Conservation (phyloP, 2,329 filamentous ascomycete species). For the Trichophyton schoenleinii region DNA sequence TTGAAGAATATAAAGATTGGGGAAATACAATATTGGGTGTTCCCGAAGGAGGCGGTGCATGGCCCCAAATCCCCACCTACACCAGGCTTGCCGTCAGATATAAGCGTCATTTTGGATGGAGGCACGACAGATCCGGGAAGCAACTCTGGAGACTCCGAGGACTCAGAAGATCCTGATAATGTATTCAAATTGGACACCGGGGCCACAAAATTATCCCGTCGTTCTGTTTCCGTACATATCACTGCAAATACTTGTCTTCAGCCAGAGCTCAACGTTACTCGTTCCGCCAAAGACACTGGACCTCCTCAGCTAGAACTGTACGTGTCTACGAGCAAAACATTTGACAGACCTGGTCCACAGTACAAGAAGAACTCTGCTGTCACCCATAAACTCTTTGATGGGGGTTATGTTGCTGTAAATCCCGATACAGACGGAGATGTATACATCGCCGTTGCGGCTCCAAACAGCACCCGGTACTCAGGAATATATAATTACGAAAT, state of each 20-base stretch:
- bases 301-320: conserved; percentile 68
- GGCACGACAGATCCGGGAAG: conserved; percentile 6
- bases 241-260: conserved; percentile 79
- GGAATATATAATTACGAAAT: conserved; percentile 70
- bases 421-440: conserved; percentile 51
- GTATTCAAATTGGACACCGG: conserved; percentile 14
- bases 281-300: conserved; percentile 28
- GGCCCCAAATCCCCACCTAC: conserved; percentile 29
- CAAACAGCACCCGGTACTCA: conserved; percentile 48
- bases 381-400: conserved; percentile 41
- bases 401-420: conserved; percentile 57
- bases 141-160: conserved; percentile 10
- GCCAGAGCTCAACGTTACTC: conserved; percentile 45
- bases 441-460: conserved; percentile 64
- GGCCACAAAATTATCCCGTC: conserved; percentile 16
- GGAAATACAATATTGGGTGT: conserved; percentile 50
- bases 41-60: conserved; percentile 45
- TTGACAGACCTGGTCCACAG: conserved; percentile 55
- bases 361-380: conserved; percentile 31
- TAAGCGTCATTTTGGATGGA: not conserved
- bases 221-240: conserved; percentile 52
- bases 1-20: conserved; percentile 51
- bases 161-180: conserved; percentile 14
- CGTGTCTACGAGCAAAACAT: conserved; percentile 53
- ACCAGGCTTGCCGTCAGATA: conserved; percentile 10